Conservation (phyloP, 2,329 filamentous ascomycete genomes). For the Conoideocrella luteorostrata region DNA sequence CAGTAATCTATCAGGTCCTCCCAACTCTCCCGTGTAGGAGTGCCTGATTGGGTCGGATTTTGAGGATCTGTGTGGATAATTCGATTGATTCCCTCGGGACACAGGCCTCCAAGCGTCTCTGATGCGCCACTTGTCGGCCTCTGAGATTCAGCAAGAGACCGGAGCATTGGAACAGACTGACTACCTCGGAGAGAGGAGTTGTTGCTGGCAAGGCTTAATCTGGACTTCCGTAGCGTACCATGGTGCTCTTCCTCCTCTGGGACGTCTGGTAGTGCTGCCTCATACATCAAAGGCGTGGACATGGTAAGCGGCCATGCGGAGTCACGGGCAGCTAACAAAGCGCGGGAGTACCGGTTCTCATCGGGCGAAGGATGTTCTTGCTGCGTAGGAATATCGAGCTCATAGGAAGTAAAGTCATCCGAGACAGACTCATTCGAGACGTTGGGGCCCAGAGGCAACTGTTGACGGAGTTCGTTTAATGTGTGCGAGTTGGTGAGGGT, state of each 20-base stretch:
- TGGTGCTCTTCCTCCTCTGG: conserved; percentile 56
- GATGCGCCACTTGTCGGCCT: conserved; percentile 43
- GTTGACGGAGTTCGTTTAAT: conserved; percentile 37
- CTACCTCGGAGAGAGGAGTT: conserved; percentile 47
- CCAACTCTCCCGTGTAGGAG: conserved; percentile 43
- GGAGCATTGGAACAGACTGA: conserved; percentile 48
- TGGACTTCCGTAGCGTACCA: conserved; percentile 30
- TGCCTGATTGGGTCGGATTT: conserved; percentile 21
- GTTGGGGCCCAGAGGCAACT: conserved; percentile 33
- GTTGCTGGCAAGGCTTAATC: conserved; percentile 40
- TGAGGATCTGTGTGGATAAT: background rate
- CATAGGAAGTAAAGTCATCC: background rate
- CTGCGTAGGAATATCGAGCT: background rate
- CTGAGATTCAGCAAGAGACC: conserved; percentile 34
- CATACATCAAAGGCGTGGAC: conserved; percentile 24
- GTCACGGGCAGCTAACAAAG: conserved; percentile 36
- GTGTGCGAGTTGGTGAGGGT: conserved; percentile 38
- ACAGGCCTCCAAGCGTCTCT: conserved; percentile 43
- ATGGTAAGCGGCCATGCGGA: conserved; percentile 34
- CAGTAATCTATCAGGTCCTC: conserved; percentile 66
- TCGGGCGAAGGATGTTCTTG: conserved; percentile 6
- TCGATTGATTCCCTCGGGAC: conserved; percentile 24
- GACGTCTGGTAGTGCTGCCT: conserved; percentile 48
- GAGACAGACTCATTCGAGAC: conserved; percentile 14
- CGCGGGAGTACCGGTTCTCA: conserved; percentile 26